phyloP scores from a whole-genome alignment of 177 flowering plant genomes.

The Vitis hybrid region DNA sequence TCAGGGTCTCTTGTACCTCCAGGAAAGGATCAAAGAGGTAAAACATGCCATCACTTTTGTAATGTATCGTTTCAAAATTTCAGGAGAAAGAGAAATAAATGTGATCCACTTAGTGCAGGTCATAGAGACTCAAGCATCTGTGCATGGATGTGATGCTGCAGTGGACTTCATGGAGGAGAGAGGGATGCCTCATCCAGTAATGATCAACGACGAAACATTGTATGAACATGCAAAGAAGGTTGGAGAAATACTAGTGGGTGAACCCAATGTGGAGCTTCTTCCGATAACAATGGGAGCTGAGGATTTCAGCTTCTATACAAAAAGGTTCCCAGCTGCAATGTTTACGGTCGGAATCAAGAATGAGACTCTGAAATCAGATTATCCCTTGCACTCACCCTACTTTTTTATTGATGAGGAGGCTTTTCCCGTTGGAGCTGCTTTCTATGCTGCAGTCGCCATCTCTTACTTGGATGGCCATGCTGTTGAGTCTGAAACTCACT shows the following conservation, averaged over 20 bases:
- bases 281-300: constrained; percentile 22
- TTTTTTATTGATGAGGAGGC: constrained; percentile 21
- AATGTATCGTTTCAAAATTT: no score
- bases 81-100: neutral
- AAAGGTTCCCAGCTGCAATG: constrained; percentile 9
- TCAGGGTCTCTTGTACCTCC: constrained; percentile 40
- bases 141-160: constrained; percentile 14
- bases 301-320: constrained; percentile 26
- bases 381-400: constrained; percentile 15
- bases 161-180: constrained; percentile 17
- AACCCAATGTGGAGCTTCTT: constrained; percentile 9
- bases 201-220: constrained; percentile 17
- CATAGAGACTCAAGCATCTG: constrained; percentile 15
- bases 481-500: no score
- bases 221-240: constrained; percentile 20
- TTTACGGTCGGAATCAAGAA: constrained; percentile 18
- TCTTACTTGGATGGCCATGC: constrained; percentile 17
- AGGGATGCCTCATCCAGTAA: constrained; percentile 9
- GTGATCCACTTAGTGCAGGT: constrained; percentile 7
- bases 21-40: constrained; percentile 49
- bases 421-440: constrained; percentile 25
- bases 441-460: constrained; percentile 23
- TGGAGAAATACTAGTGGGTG: constrained; percentile 13
- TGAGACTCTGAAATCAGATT: constrained; percentile 8
- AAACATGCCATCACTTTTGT: neutral